Conservation (phyloP, 2,329 filamentous ascomycete genomes). For the Diaporthe eres region DNA sequence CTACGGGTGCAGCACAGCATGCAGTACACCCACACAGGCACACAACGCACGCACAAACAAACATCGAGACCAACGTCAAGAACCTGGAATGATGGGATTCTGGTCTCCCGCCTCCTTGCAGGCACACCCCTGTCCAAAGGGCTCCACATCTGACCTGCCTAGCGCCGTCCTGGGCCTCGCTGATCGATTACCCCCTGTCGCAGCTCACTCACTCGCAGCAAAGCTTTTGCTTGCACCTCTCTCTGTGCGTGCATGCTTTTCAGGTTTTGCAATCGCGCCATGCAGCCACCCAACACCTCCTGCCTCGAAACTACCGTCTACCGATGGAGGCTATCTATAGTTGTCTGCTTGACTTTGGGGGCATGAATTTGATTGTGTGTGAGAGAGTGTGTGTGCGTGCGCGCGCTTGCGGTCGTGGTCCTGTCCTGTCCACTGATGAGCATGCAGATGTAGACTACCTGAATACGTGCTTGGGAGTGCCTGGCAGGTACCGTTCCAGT, state of each 20-base stretch:
- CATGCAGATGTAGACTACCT: background rate
- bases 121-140: slow-evolving; percentile 5
- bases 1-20: background rate
- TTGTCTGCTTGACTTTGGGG: background rate
- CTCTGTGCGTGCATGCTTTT: slow-evolving; percentile 19
- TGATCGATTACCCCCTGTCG: slow-evolving; percentile 13
- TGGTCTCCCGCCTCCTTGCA: slow-evolving; percentile 26
- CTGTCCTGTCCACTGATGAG: background rate
- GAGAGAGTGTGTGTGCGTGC: background rate
- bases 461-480: background rate
- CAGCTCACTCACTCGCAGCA: slow-evolving; percentile 17
- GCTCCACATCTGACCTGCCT: slow-evolving; percentile 31
- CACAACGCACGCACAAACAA: background rate
- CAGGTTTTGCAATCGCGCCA: slow-evolving; percentile 22
- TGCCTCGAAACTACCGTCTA: background rate
- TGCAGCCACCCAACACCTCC: slow-evolving; percentile 1
- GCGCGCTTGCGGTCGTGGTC: background rate
- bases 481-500: slow-evolving; percentile 19
- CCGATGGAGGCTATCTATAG: background rate
- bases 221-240: slow-evolving; percentile 23
- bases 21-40: background rate
- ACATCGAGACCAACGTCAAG: slow-evolving; percentile 21
- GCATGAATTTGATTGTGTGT: background rate
- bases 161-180: slow-evolving; percentile 24
- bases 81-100: slow-evolving; percentile 34